Percentiles rank a stretch among this genome's conserved stretches.
phyloP scores from a whole-genome alignment of 2,329 filamentous ascomycete species.

The Diplodia sapinea region DNA sequence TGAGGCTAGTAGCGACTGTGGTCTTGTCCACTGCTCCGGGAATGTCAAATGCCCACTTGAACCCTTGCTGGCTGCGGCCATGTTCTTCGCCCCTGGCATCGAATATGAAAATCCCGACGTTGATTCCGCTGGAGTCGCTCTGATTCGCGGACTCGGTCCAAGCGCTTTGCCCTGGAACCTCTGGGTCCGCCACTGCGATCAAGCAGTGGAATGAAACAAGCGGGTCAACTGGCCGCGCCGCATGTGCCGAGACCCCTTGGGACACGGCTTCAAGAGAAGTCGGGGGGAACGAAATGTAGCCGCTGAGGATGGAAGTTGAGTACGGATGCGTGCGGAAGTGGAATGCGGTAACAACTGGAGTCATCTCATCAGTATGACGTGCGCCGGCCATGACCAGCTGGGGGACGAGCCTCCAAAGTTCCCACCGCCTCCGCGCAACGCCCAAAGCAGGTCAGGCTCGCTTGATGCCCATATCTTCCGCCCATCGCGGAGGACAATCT shows the following conservation, averaged over 20 bases:
- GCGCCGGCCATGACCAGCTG: conserved; percentile 32
- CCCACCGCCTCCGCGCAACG: conserved; percentile 49
- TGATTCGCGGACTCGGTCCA: conserved; percentile 34
- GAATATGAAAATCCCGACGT: conserved; percentile 39
- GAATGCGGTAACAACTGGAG: conserved; percentile 36
- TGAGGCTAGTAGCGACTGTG: conserved; percentile 34
- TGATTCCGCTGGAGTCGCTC: conserved; percentile 20
- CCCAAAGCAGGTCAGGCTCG: conserved; percentile 51
- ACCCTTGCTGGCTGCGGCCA: conserved; percentile 38
- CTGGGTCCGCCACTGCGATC: conserved; percentile 36
- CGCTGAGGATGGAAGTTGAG: conserved; percentile 30
- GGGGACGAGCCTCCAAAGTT: conserved; percentile 40
- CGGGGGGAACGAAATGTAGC: conserved; percentile 33
- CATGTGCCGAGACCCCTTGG: conserved; percentile 38
- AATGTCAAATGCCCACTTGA: conserved; percentile 40
- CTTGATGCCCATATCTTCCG: conserved; percentile 46
- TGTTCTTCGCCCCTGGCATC: conserved; percentile 44
- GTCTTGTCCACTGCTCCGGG: conserved; percentile 38
- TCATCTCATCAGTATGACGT: neutral
- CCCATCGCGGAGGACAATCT: conserved; percentile 49
- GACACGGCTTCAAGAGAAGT: conserved; percentile 32
- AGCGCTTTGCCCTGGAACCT: conserved; percentile 31
- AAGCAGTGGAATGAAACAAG: conserved; percentile 42
- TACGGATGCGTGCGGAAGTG: conserved; percentile 33
- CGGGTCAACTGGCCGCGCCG: conserved; percentile 37